A percentile compares a stretch with the other conserved stretches of the same genome.
Conservation (phyloP, 2,329 filamentous ascomycete species). For the Fusarium hainanense region DNA sequence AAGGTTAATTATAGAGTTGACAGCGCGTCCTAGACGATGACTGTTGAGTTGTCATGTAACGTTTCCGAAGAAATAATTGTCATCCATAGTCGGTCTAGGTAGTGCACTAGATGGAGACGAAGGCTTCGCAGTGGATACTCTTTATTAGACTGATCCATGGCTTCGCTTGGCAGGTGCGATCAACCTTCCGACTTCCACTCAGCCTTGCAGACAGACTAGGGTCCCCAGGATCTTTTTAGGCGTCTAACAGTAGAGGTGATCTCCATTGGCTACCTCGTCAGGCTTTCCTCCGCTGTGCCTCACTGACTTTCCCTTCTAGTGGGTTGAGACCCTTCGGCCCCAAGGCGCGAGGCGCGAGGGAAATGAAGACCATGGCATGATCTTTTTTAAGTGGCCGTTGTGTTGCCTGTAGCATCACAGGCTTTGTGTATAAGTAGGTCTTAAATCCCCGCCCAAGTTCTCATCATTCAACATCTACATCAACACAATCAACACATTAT, state of each 20-base stretch:
- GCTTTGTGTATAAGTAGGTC: background rate
- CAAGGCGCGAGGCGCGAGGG: background rate
- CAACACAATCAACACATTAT: background rate
- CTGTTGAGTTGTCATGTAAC: background rate
- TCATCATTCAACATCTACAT: background rate
- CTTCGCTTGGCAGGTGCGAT: background rate
- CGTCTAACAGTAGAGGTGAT: background rate
- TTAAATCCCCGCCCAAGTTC: background rate
- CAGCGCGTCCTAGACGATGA: background rate
- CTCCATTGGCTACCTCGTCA: background rate
- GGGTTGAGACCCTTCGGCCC: background rate
- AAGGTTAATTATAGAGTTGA: conserved; percentile 17
- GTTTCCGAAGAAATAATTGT: background rate
- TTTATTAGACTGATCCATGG: background rate
- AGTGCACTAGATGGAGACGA: background rate
- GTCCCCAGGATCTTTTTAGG: background rate
- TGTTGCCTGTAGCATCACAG: background rate
- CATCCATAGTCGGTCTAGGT: no score
- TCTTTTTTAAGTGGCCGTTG: background rate
- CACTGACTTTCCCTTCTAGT: background rate
- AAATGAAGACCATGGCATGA: background rate
- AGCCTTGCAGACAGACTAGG: conserved; percentile 16
- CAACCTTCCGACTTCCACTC: background rate
- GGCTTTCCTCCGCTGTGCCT: conserved; percentile 13
- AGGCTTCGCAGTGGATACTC: background rate